These are phyloP conservation scores for Aspergillus pseudonomiae DNA, from an alignment of 2,329 filamentous ascomycete species.

Conservation along the genomic window DNA sequence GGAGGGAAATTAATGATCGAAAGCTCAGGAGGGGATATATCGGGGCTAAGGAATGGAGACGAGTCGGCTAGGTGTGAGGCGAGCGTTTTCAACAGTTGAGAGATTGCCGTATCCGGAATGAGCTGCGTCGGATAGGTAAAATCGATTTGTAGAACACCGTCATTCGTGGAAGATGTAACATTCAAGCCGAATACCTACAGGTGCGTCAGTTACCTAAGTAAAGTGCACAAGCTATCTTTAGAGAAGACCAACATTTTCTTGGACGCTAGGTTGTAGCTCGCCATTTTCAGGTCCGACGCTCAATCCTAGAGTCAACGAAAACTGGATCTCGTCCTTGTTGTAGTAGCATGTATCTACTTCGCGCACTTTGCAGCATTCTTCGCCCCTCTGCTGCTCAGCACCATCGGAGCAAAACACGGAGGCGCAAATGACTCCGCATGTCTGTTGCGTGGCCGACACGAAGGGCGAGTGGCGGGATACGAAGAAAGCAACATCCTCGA, in stretches of 20 bases:
- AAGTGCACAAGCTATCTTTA: neutral
- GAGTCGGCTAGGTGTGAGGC: conserved; percentile 19
- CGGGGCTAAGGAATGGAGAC: conserved; percentile 10
- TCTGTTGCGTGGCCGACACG: conserved; percentile 2
- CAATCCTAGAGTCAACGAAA: conserved; percentile 23
- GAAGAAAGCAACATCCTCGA: conserved; percentile 30
- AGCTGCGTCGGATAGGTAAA: conserved; percentile 23
- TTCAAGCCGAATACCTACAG: conserved; percentile 22
- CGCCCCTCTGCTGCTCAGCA: neutral
- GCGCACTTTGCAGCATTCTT: conserved; percentile 7
- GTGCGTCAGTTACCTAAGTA: conserved; percentile 8
- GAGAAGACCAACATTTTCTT: conserved; percentile 18
- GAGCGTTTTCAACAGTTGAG: conserved; percentile 24
- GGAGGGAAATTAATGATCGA: conserved; percentile 33
- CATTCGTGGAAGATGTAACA: conserved; percentile 9
- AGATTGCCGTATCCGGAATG: conserved; percentile 23
- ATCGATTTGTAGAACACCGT: conserved; percentile 15
- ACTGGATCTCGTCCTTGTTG: conserved; percentile 24
- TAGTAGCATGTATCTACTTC: conserved; percentile 18
- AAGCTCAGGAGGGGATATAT: conserved; percentile 16
- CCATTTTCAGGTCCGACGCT: conserved; percentile 20
- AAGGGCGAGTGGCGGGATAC: conserved; percentile 15
- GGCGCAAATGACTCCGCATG: conserved; percentile 18
- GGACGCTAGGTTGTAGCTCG: conserved; percentile 9
- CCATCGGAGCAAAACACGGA: conserved; percentile 10